These are phyloP conservation scores for Phlebiopsis gigantea DNA, from an alignment of 768 basidiomycete genomes.

Conservation along the genomic window DNA sequence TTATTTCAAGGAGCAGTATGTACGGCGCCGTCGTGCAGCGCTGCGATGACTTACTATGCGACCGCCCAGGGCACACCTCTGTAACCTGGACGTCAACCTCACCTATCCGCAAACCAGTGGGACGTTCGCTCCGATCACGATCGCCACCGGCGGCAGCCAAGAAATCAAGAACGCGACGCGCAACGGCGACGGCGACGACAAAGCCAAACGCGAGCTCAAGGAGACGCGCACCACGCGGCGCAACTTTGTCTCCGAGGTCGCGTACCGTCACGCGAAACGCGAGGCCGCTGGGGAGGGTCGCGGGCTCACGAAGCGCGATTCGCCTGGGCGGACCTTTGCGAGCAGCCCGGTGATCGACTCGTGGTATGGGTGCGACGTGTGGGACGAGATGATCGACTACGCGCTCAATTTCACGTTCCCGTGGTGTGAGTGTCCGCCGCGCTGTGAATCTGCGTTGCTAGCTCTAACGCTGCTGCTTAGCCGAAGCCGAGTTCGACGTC, in stretches of 20 bases:
- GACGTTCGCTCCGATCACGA: constrained; percentile 29
- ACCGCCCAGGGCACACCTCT: constrained; percentile 47
- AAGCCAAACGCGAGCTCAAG: neutral
- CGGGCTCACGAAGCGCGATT: constrained; percentile 19
- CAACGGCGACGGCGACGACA: neutral
- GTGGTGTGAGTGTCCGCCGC: constrained; percentile 31
- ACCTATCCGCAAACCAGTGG: constrained; percentile 61
- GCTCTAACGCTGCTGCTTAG: neutral
- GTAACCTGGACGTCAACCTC: constrained; percentile 61
- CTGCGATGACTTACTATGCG: neutral
- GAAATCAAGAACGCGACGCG: neutral
- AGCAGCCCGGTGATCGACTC: constrained; percentile 39
- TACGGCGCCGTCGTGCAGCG: neutral
- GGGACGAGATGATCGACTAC: constrained; percentile 65
- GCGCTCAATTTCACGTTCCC: constrained; percentile 69
- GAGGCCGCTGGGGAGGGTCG: neutral
- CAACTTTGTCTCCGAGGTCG: neutral
- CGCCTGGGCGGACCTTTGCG: constrained; percentile 42
- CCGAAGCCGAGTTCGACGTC: neutral
- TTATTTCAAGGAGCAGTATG: constrained; percentile 67
- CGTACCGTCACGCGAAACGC: neutral
- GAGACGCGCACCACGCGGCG: neutral
- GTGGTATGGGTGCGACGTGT: constrained; percentile 46
- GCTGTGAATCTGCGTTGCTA: neutral
- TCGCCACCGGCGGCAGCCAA: neutral